Base-by-base conservation (phyloP, 306 rosid genomes). In the Cucumis sativus region DNA sequence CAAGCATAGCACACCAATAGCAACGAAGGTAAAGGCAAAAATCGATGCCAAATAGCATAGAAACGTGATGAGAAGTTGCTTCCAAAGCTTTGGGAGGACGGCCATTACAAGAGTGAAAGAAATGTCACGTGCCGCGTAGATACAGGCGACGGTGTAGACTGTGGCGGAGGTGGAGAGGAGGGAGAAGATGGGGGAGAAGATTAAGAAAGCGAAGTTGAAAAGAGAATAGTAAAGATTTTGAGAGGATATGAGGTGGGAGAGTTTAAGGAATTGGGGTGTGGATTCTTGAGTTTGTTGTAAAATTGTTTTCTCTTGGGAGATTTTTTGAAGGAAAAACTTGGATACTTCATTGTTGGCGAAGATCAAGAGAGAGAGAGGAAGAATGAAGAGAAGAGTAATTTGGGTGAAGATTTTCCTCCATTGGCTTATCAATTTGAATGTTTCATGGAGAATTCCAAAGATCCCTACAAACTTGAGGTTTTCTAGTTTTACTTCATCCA, bases 1-100 rank as follows among this genome's bases (percentile, higher is more conserved):
- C 10, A 88, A 88, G 5, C 88, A 81, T 59, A 90, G 79, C 4
- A 89, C 78, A 43, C 81, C 82, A 61, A 82, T 80, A 18, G 91
- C 84, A 39, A 87, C 13, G 17, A 81, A 20, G 58, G 68, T 68
- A 43, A 78, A 79, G 67, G 59, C 80, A 1, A 81, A 15, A 25
- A 74, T 40, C 8, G 67, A 9, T 16, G 68, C 74, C 4, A 67
- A 57, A 59, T 30, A 33, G 51, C 82, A 78, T 0, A 81, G 6
- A 21, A 84, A 61, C 4, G 84, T 84, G 63, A 84, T 49, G 39
- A 75, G 58, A 35, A 84, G 78, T 33, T 77, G 40, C 63, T 68
- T 81, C 84, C 82, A 84, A 23, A 81, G 80, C 68, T 61, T 51
- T 1, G 59, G 76, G 40, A 45, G 59, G 59, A 23, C 76, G 1